Evolutionary conservation across 1,139 yeast genomes (phyloP).

Genomic region (Candida freyschussii): DNA sequence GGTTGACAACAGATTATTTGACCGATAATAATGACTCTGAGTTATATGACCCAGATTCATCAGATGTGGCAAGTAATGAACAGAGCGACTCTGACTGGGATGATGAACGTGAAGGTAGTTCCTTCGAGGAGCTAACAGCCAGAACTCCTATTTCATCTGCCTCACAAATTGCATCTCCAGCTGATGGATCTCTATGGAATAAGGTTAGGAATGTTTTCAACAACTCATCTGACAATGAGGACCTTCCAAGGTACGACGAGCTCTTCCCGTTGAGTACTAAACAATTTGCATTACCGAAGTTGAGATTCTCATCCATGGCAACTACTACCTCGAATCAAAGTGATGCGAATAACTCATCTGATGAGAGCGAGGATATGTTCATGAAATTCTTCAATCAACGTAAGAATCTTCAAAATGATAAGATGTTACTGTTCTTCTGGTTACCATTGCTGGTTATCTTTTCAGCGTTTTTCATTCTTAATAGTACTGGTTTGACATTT

Average conservation of each 20-base stretch:
- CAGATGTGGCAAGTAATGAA: constrained; percentile 27
- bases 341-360: constrained; percentile 33
- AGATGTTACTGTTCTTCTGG: constrained; percentile 88
- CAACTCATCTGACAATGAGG: constrained; percentile 31
- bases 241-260: constrained; percentile 76
- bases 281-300: constrained; percentile 24
- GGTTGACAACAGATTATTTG: constrained; percentile 22
- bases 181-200: constrained; percentile 47
- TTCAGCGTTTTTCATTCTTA: constrained; percentile 46
- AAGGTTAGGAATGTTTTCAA: constrained; percentile 55
- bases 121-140: constrained; percentile 1
- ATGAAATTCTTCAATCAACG: constrained; percentile 53
- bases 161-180: constrained; percentile 1
- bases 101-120: constrained; percentile 4
- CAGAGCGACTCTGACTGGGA: constrained; percentile 23
- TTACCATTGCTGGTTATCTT: constrained; percentile 58
- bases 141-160: constrained; percentile 1
- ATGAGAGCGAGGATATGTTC: constrained; percentile 46
- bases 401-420: constrained; percentile 73
- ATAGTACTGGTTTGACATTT: constrained; percentile 42
- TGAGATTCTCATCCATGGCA: constrained; percentile 16
- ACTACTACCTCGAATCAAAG: constrained; percentile 29
- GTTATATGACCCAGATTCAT: constrained; percentile 18
- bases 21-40: constrained; percentile 15
- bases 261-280: constrained; percentile 50